These are phyloP conservation scores for Chondrostereum purpureum DNA, from an alignment of 1,284 basidiomycete genomes.

Conservation along the genomic window DNA sequence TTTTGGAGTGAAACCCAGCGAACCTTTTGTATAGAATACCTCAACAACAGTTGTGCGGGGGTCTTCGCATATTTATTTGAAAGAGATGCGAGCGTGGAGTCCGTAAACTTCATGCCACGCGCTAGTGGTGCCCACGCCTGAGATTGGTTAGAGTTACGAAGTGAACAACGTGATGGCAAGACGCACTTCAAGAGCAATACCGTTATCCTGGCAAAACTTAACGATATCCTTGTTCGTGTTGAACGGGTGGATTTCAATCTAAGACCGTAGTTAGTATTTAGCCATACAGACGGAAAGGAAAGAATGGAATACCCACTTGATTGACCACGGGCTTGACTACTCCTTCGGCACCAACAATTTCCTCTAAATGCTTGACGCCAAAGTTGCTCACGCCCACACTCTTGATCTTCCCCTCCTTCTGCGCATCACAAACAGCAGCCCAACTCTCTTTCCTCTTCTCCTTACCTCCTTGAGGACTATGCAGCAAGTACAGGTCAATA, in stretches of 20 bases:
- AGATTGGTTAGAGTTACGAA: constrained; percentile 7
- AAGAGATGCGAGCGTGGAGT: constrained; percentile 35
- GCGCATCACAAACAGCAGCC: constrained; percentile 40
- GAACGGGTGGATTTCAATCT: constrained; percentile 70
- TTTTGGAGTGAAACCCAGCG: no score
- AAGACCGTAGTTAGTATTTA: no score
- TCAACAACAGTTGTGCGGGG: constrained; percentile 63
- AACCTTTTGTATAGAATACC: constrained; percentile 78
- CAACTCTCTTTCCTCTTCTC: constrained; percentile 38
- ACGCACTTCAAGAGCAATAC: constrained; percentile 57
- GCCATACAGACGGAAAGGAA: no score
- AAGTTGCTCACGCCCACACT: constrained; percentile 66
- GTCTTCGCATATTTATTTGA: constrained; percentile 51
- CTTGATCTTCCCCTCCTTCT: constrained; percentile 42
- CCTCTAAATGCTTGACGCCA: constrained; percentile 39
- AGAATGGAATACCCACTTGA: constrained; percentile 41
- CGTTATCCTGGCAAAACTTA: constrained; percentile 47
- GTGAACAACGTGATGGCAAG: constrained; percentile 3
- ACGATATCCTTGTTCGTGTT: constrained; percentile 65
- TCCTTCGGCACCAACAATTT: constrained; percentile 39
- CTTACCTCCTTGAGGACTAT: constrained; percentile 43
- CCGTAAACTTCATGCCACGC: constrained; percentile 43
- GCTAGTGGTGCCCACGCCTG: constrained; percentile 53
- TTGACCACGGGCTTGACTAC: constrained; percentile 53
- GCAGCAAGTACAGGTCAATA: constrained; percentile 51